A percentile compares a stretch with the other conserved stretches of the same genome.
Evolutionary conservation across 306 rosid genomes (phyloP).

Genomic region (Astragalus membranaceus): DNA sequence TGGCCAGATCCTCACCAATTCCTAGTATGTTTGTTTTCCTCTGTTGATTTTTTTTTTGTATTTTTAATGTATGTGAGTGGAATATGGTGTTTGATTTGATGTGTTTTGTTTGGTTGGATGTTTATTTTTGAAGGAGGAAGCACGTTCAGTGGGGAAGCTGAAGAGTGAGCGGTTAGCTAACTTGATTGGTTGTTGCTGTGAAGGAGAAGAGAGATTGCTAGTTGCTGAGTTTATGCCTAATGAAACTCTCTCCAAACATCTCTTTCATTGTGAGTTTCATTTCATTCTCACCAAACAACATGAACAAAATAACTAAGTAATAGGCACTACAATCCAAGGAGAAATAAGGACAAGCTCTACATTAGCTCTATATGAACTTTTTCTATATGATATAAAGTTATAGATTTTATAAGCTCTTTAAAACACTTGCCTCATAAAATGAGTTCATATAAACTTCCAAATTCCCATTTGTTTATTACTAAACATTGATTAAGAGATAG

Average conservation of each 20-base stretch:
- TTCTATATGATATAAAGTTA: too few relatives aligned
- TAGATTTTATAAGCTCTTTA: too few relatives aligned
- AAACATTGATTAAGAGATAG: neutral
- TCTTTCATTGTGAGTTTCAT: slow-evolving; percentile 65
- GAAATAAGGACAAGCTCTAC: too few relatives aligned
- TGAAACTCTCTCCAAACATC: slow-evolving; percentile 90
- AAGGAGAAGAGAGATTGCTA: slow-evolving; percentile 81
- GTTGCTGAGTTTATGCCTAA: slow-evolving; percentile 93
- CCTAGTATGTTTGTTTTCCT: slow-evolving; percentile 44
- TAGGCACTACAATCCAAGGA: too few relatives aligned
- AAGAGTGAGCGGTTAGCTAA: slow-evolving; percentile 71
- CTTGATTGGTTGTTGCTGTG: slow-evolving; percentile 84
- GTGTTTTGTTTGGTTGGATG: slow-evolving; percentile 11
- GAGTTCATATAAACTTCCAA: too few relatives aligned
- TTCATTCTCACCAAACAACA: neutral
- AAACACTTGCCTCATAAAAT: too few relatives aligned
- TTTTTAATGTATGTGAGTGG: neutral
- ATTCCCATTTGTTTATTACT: neutral
- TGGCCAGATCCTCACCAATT: slow-evolving; percentile 98
- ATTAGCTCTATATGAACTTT: too few relatives aligned
- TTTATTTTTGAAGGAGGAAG: slow-evolving; percentile 63
- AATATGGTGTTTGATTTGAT: neutral
- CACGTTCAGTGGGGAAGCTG: slow-evolving; percentile 72
- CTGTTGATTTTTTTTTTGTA: neutral
- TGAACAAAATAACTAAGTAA: neutral